Evolutionary conservation across 345 rosid species (phyloP).

Genomic region (Balakata baccata): DNA sequence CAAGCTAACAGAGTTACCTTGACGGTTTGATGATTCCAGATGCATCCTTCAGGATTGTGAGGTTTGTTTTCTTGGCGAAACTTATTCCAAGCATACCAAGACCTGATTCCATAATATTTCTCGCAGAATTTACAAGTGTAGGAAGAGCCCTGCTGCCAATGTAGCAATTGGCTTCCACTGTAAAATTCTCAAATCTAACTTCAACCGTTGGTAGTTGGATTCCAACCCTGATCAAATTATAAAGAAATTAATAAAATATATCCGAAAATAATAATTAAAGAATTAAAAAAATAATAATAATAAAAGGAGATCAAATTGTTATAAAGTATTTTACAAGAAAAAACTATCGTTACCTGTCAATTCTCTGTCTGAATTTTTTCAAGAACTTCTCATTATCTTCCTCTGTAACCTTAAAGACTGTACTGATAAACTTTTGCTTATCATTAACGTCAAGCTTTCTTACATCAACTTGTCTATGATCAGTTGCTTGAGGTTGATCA

Average conservation of each 20-base stretch:
- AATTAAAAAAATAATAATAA: too few relatives aligned
- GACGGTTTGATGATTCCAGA: slow-evolving; percentile 72
- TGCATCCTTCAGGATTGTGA: slow-evolving; percentile 71
- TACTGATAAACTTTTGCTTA: slow-evolving; percentile 61
- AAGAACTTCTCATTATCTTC: slow-evolving; percentile 79
- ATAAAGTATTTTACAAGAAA: not conserved
- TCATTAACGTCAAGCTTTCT: slow-evolving; percentile 63
- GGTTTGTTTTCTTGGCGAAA: slow-evolving; percentile 58
- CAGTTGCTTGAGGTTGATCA: slow-evolving; percentile 20
- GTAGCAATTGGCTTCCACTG: slow-evolving; percentile 67
- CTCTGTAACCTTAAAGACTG: slow-evolving; percentile 64
- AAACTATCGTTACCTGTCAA: not conserved
- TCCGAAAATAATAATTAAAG: too few relatives aligned
- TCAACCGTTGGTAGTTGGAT: slow-evolving; percentile 72
- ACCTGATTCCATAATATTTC: slow-evolving; percentile 59
- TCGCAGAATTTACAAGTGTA: slow-evolving; percentile 54
- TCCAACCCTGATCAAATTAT: slow-evolving; percentile 54
- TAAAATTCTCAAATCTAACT: slow-evolving; percentile 66
- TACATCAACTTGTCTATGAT: slow-evolving; percentile 58
- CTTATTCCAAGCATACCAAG: slow-evolving; percentile 51
- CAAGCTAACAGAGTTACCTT: slow-evolving; percentile 31
- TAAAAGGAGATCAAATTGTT: too few relatives aligned
- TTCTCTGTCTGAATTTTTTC: slow-evolving; percentile 52
- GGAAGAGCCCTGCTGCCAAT: slow-evolving; percentile 83
- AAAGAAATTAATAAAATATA: too few relatives aligned